phyloP scores from a whole-genome alignment of 441 rosid genomes.

The Populus tomentosa region DNA sequence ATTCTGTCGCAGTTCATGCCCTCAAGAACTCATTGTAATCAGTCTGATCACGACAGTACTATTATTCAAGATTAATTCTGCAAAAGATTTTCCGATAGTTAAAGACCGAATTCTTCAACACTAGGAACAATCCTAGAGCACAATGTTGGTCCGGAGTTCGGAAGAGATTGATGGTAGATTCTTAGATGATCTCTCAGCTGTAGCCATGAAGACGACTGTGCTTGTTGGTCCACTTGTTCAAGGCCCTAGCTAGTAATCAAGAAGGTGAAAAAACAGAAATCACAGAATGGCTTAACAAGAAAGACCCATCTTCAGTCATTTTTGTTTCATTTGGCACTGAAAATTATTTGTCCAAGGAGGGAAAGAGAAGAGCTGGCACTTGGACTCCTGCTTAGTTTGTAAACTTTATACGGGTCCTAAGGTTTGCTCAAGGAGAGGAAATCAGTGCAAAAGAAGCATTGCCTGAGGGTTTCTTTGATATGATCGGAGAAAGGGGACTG shows the following conservation, averaged over 20 bases:
- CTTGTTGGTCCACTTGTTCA: slow-evolving; percentile 34
- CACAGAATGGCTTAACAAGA: slow-evolving; percentile 29
- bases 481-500: slow-evolving; percentile 24
- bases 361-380: slow-evolving; percentile 31
- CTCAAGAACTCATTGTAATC: not conserved
- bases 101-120: slow-evolving; percentile 3
- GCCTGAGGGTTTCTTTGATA: slow-evolving; percentile 26
- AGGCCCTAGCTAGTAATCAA: not conserved
- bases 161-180: slow-evolving; percentile 31
- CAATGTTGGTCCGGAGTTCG: slow-evolving; percentile 25
- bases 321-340: slow-evolving; percentile 39
- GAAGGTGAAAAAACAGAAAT: not conserved
- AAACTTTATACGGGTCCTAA: slow-evolving; percentile 35
- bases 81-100: not conserved
- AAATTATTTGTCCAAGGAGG: slow-evolving; percentile 26
- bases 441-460: slow-evolving; percentile 1
- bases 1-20: not conserved
- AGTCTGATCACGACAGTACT: too few relatives aligned
- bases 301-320: slow-evolving; percentile 18
- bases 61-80: not conserved
- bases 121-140: slow-evolving; percentile 12
- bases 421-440: slow-evolving; percentile 25
- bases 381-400: slow-evolving; percentile 27
- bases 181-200: slow-evolving; percentile 18
- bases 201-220: slow-evolving; percentile 22